These are phyloP conservation scores for Talaromyces islandicus DNA, from an alignment of 2,329 filamentous ascomycete genomes.

Conservation along the genomic window DNA sequence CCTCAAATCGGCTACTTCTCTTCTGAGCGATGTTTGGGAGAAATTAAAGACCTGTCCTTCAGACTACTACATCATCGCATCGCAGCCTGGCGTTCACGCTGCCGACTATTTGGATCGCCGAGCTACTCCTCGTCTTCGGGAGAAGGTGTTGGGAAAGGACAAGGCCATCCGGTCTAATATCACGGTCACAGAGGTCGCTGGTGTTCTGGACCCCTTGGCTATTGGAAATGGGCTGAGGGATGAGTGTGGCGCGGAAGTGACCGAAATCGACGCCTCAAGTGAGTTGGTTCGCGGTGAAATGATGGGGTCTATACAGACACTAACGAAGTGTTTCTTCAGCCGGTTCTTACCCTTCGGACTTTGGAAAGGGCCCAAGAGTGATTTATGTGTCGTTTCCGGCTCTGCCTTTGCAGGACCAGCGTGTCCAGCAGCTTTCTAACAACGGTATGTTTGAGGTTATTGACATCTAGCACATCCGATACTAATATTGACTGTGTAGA, in stretches of 20 bases:
- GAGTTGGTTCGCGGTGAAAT: conserved; percentile 7
- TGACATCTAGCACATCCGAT: neutral
- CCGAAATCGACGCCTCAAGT: conserved; percentile 40
- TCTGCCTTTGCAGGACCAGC: conserved; percentile 29
- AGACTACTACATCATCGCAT: conserved; percentile 68
- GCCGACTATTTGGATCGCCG: conserved; percentile 57
- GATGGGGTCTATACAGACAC: conserved; percentile 1
- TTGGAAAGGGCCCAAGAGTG: conserved; percentile 34
- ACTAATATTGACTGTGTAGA: conserved; percentile 26
- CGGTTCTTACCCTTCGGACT: conserved; percentile 32
- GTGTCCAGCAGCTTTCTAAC: conserved; percentile 34
- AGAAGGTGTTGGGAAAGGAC: conserved; percentile 43
- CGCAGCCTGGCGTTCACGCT: conserved; percentile 67
- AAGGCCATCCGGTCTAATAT: conserved; percentile 50
- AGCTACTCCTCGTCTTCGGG: conserved; percentile 49
- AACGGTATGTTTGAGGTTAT: conserved; percentile 26
- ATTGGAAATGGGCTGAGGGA: conserved; percentile 39
- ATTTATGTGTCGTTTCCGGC: conserved; percentile 42
- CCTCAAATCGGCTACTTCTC: conserved; percentile 38
- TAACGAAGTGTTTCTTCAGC: conserved; percentile 23
- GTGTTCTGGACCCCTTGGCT: conserved; percentile 39
- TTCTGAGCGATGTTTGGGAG: conserved; percentile 37
- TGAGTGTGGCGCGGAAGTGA: conserved; percentile 42
- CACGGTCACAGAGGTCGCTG: conserved; percentile 49
- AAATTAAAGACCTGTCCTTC: conserved; percentile 64